Evolutionary conservation across 352 stramenopile species (phyloP).

Genomic region (Phytophthora podocarpi): DNA sequence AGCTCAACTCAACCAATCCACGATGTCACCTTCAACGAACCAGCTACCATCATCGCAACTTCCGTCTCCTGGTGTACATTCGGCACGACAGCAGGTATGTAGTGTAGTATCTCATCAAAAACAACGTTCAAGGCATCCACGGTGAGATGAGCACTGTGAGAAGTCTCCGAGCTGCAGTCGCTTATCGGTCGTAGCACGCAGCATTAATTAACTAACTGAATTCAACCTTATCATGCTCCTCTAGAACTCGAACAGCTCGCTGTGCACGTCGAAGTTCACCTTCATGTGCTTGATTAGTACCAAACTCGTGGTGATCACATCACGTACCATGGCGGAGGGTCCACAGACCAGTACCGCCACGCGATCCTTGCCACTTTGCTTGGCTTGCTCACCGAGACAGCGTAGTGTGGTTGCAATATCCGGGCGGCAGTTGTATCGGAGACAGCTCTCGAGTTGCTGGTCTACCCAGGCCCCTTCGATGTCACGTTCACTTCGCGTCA

Average conservation of each 20-base stretch:
- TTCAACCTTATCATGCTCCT: too few species aligned
- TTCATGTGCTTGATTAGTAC: constrained; percentile 14
- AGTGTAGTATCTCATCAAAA: too few species aligned
- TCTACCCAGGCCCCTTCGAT: constrained; percentile 25
- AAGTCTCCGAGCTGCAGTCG: too few species aligned
- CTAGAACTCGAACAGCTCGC: constrained; percentile 36
- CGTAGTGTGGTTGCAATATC: constrained; percentile 26
- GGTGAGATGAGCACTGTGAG: too few species aligned
- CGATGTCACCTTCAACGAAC: too few species aligned
- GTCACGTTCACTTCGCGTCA: constrained; percentile 33
- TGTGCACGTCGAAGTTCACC: constrained; percentile 41
- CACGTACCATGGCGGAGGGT: constrained; percentile 31
- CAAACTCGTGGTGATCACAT: constrained; percentile 14
- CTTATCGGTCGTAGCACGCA: too few species aligned
- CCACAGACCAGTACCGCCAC: constrained; percentile 47
- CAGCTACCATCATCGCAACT: too few species aligned
- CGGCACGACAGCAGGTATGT: too few species aligned
- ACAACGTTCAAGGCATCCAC: too few species aligned
- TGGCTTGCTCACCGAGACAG: constrained; percentile 27
- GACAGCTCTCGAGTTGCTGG: constrained; percentile 17
- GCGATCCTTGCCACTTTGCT: constrained; percentile 15
- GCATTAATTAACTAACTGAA: too few species aligned
- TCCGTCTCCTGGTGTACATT: too few species aligned
- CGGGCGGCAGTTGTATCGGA: constrained; percentile 32
- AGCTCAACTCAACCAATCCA: too few species aligned